phyloP scores from a whole-genome alignment of 148 eudicot genomes.

The Spergularia marina region DNA sequence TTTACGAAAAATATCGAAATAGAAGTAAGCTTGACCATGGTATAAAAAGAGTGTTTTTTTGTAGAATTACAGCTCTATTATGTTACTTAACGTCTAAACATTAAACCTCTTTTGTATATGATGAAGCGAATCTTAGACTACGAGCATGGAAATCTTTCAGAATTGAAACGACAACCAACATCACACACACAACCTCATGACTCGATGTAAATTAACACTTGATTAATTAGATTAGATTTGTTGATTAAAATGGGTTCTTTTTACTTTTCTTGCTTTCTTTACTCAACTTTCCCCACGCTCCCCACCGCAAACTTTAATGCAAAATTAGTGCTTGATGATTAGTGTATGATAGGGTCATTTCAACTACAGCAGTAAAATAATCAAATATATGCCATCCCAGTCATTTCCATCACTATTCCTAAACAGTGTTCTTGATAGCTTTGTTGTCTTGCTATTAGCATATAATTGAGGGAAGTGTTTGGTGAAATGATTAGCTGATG shows the following conservation, averaged over 20 bases:
- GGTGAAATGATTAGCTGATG: constrained; percentile 25
- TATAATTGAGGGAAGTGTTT: constrained; percentile 29
- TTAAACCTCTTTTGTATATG: too few relatives aligned
- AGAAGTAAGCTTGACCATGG: too few relatives aligned
- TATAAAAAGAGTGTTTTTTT: too few relatives aligned
- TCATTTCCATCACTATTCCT: constrained; percentile 22
- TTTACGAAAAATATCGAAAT: too few relatives aligned
- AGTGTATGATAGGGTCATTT: constrained; percentile 29
- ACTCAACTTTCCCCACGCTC: constrained; percentile 2
- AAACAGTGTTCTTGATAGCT: constrained; percentile 4
- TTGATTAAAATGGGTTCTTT: constrained; percentile 19
- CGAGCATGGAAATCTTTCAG: constrained; percentile 6
- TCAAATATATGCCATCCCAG: constrained; percentile 17
- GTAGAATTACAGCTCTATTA: too few relatives aligned
- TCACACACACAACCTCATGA: neutral
- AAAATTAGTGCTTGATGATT: constrained; percentile 25
- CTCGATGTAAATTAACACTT: neutral
- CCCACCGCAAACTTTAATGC: constrained; percentile 18
- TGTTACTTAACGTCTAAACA: too few relatives aligned
- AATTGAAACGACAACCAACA: constrained; percentile 18
- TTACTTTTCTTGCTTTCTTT: constrained; percentile 5
- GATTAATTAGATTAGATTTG: constrained; percentile 1
- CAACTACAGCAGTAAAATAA: constrained; percentile 20
- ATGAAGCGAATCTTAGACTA: neutral
- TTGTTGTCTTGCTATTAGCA: constrained; percentile 22